phyloP scores from a whole-genome alignment of 495 filamentous ascomycete species.

The Talaromyces adpressus region DNA sequence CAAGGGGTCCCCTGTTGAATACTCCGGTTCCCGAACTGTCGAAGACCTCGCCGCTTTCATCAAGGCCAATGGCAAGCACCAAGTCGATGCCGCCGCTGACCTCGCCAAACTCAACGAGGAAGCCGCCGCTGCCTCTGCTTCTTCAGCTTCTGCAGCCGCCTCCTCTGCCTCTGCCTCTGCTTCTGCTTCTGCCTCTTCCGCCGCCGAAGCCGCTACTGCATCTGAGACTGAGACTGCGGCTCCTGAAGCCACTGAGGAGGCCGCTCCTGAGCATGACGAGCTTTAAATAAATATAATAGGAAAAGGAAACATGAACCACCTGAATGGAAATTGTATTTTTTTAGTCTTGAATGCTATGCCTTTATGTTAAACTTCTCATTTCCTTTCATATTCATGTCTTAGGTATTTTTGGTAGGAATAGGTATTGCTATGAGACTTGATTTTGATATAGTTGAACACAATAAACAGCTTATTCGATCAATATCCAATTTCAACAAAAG shows the following conservation, averaged over 20 bases:
- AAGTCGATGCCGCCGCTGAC: constrained; percentile 55
- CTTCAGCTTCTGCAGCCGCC: constrained; percentile 12
- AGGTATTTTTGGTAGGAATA: neutral
- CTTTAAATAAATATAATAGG: constrained; percentile 20
- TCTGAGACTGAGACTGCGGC: constrained; percentile 15
- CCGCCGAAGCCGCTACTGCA: constrained; percentile 23
- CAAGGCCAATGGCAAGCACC: constrained; percentile 88
- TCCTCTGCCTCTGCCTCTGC: constrained; percentile 14
- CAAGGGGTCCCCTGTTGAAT: constrained; percentile 80
- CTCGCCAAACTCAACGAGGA: constrained; percentile 30
- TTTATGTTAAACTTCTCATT: neutral
- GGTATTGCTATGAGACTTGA: neutral
- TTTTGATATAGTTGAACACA: neutral
- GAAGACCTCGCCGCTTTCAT: constrained; percentile 94
- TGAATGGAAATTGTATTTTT: constrained; percentile 4
- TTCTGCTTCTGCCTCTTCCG: constrained; percentile 13
- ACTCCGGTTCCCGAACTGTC: constrained; percentile 80
- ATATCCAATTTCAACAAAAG: neutral
- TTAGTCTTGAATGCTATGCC: constrained; percentile 13
- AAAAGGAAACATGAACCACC: neutral
- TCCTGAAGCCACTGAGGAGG: constrained; percentile 20
- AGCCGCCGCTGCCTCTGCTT: constrained; percentile 19
- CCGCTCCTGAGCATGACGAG: constrained; percentile 29
- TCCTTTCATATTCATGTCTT: neutral
- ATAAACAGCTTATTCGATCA: no score